These are phyloP conservation scores for Populus hybrid DNA, from an alignment of 441 rosid genomes.

Conservation along the genomic window DNA sequence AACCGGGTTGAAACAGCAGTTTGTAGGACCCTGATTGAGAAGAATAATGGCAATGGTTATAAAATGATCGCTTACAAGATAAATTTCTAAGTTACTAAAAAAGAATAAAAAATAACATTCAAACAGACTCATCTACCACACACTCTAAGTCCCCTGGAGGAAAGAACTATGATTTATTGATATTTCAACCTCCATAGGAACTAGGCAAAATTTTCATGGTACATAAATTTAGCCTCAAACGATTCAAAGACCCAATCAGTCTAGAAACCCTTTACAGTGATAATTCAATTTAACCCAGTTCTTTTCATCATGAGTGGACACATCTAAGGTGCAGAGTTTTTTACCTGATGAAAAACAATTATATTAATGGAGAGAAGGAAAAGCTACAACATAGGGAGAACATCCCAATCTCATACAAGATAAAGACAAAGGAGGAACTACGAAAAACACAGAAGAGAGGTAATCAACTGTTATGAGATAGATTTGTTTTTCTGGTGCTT, in stretches of 20 bases:
- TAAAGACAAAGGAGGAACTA: background rate
- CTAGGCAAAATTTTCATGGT: background rate
- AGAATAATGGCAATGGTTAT: conserved; percentile 35
- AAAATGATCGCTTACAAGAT: conserved; percentile 43
- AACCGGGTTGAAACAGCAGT: conserved; percentile 46
- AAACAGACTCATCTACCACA: conserved; percentile 1
- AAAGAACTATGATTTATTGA: background rate
- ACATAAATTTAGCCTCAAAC: conserved; percentile 7
- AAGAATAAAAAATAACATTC: background rate
- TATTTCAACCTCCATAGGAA: background rate
- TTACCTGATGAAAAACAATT: background rate
- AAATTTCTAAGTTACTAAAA: conserved; percentile 32
- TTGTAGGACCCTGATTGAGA: conserved; percentile 63
- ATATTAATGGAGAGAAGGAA: background rate
- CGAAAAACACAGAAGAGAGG: background rate
- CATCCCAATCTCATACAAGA: background rate
- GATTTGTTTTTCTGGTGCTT: background rate
- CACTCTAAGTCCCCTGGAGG: background rate
- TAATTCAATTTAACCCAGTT: background rate
- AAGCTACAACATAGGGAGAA: background rate
- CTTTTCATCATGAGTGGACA: no score
- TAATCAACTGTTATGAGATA: background rate
- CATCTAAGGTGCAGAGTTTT: background rate
- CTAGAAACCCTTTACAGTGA: background rate
- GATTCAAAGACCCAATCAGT: background rate